These are phyloP conservation scores for Lophium mytilinum DNA, from an alignment of 495 filamentous ascomycete genomes.

Conservation along the genomic window DNA sequence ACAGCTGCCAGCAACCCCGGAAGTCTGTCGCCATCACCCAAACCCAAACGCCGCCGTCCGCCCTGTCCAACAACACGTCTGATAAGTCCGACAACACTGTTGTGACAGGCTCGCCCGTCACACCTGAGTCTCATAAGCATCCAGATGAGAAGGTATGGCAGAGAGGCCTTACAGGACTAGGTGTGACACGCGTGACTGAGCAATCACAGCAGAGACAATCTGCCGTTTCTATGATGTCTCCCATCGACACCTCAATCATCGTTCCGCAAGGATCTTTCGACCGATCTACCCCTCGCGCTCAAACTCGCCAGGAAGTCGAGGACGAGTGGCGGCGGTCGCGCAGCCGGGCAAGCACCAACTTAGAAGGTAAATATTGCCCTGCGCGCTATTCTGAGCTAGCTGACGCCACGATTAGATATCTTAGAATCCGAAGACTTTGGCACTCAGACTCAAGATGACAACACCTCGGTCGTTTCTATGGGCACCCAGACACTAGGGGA, in stretches of 20 bases:
- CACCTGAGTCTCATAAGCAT: slow-evolving; percentile 21
- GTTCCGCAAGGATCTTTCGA: slow-evolving; percentile 57
- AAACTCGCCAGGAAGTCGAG: slow-evolving; percentile 64
- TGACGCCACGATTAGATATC: slow-evolving; percentile 24
- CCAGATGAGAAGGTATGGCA: slow-evolving; percentile 26
- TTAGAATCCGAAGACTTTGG: slow-evolving; percentile 28
- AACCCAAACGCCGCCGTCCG: background rate
- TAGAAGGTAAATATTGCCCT: slow-evolving; percentile 55
- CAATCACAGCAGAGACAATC: slow-evolving; percentile 10
- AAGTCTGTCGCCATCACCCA: slow-evolving; percentile 12
- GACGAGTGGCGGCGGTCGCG: slow-evolving; percentile 38
- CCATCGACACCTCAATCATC: slow-evolving; percentile 54
- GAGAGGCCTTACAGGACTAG: background rate
- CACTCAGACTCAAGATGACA: slow-evolving; percentile 6
- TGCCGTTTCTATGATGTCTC: slow-evolving; percentile 18
- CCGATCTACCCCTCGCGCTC: slow-evolving; percentile 69
- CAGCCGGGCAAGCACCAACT: slow-evolving; percentile 44
- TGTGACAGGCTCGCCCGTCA: slow-evolving; percentile 18
- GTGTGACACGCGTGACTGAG: slow-evolving; percentile 8
- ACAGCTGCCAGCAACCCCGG: slow-evolving; percentile 21
- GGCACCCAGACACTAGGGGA: slow-evolving; percentile 27
- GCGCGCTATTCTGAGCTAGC: background rate
- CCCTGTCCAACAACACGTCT: too few relatives aligned
- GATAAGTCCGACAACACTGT: slow-evolving; percentile 30
- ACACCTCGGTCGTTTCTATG: slow-evolving; percentile 11